Percentiles rank a stretch among this genome's conserved stretches.
phyloP scores from a whole-genome alignment of 192 early-diverging fungal species.

The Phlyctochytrium bullatum region DNA sequence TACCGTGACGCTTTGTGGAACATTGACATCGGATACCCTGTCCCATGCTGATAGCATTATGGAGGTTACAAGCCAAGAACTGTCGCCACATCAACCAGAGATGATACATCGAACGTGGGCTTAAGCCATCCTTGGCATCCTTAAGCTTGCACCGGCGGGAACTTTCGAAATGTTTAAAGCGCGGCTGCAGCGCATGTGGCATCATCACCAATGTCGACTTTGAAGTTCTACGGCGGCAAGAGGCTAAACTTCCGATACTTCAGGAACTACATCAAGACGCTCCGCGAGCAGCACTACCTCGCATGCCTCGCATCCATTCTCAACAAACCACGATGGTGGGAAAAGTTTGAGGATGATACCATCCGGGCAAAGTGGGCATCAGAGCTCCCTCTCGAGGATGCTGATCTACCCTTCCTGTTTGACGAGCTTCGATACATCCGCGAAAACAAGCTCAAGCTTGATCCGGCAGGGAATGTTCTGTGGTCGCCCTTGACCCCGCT shows the following conservation, averaged over 20 bases:
- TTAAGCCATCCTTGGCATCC: too few species aligned
- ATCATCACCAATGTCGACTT: too few species aligned
- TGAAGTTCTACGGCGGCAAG: too few species aligned
- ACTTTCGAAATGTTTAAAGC: too few species aligned
- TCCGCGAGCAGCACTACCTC: constrained; percentile 12
- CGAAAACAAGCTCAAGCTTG: not conserved
- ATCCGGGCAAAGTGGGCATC: constrained; percentile 10
- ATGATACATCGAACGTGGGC: too few species aligned
- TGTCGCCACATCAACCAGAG: too few species aligned
- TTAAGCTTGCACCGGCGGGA: too few species aligned
- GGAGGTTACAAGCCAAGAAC: too few species aligned
- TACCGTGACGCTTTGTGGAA: too few species aligned
- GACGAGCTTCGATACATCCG: not conserved
- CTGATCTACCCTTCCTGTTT: not conserved
- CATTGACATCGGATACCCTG: too few species aligned
- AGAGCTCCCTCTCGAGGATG: not conserved
- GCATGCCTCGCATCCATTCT: constrained; percentile 6
- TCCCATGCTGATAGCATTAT: too few species aligned
- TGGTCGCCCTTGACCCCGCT: not conserved
- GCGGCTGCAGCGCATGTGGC: too few species aligned
- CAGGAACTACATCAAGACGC: not conserved
- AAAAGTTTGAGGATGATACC: not conserved
- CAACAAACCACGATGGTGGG: constrained; percentile 19
- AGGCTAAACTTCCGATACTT: not conserved
- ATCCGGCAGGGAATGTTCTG: not conserved